A percentile compares a stretch with the other conserved stretches of the same genome.
phyloP scores from a whole-genome alignment of 192 early-diverging fungal genomes.

The Rhizophagus clarus region DNA sequence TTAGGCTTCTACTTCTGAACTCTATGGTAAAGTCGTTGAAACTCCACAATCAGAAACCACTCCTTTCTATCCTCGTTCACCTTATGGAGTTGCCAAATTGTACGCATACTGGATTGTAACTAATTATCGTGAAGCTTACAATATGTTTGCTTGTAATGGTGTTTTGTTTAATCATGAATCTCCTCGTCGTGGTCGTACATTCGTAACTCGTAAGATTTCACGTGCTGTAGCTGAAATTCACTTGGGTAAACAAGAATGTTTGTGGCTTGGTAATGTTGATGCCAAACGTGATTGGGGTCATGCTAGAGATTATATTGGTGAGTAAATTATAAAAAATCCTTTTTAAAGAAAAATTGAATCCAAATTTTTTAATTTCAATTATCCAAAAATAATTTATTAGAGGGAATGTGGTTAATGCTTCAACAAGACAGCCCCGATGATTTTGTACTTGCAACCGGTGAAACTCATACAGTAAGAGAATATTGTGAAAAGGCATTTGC shows the following conservation, averaged over 20 bases:
- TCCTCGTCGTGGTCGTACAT: slow-evolving; percentile 73
- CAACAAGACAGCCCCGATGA: slow-evolving; percentile 75
- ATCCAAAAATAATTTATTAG: slow-evolving; percentile 13
- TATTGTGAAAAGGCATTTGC: slow-evolving; percentile 79
- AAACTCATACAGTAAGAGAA: slow-evolving; percentile 77
- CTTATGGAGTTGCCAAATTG: slow-evolving; percentile 81
- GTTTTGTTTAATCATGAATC: slow-evolving; percentile 81
- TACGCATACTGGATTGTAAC: slow-evolving; percentile 82
- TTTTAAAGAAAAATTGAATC: not conserved
- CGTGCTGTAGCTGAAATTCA: slow-evolving; percentile 75
- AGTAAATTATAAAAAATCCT: not conserved
- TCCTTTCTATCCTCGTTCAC: slow-evolving; percentile 80
- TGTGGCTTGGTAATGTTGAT: slow-evolving; percentile 77
- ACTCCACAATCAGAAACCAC: slow-evolving; percentile 81
- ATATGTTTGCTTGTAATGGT: slow-evolving; percentile 80
- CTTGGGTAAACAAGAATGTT: slow-evolving; percentile 64
- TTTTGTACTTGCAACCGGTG: slow-evolving; percentile 77
- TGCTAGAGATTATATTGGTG: slow-evolving; percentile 68
- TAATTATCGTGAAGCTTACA: slow-evolving; percentile 80
- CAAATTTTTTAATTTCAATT: not conserved
- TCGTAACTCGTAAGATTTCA: slow-evolving; percentile 80
- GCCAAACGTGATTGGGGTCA: slow-evolving; percentile 85
- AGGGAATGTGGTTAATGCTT: slow-evolving; percentile 84
- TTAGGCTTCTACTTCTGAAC: slow-evolving; percentile 73
- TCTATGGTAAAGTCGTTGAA: slow-evolving; percentile 77